Evolutionary conservation across 1,284 basidiomycete species (phyloP).

Genomic region (Calocybe gambosa): DNA sequence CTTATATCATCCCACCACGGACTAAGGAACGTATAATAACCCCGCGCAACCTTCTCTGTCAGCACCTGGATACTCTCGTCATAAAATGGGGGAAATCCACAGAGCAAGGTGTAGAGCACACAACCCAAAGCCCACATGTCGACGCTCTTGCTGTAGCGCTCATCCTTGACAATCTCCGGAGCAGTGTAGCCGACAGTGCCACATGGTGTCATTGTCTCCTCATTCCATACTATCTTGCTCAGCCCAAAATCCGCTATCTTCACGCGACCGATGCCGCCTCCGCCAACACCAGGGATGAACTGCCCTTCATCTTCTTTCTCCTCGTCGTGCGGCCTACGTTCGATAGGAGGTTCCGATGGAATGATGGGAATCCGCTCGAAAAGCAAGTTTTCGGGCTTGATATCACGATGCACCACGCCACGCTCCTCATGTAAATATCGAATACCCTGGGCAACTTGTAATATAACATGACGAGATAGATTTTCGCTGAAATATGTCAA

Average conservation of each 20-base stretch:
- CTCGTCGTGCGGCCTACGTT: slow-evolving; percentile 90
- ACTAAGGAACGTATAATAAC: slow-evolving; percentile 97
- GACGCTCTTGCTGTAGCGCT: slow-evolving; percentile 96
- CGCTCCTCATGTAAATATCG: slow-evolving; percentile 96
- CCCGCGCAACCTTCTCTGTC: slow-evolving; percentile 97
- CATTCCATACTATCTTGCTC: slow-evolving; percentile 98
- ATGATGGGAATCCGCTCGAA: slow-evolving; percentile 94
- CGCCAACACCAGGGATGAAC: slow-evolving; percentile 86
- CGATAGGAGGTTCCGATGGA: slow-evolving; percentile 68
- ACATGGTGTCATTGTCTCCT: slow-evolving; percentile 98
- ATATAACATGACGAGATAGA: slow-evolving; percentile 91
- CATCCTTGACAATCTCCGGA: slow-evolving; percentile 99
- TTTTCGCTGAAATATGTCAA: slow-evolving; percentile 98
- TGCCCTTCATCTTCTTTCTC: slow-evolving; percentile 99
- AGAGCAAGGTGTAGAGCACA: slow-evolving; percentile 97
- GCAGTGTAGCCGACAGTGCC: slow-evolving; percentile 99
- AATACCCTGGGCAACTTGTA: slow-evolving; percentile 95
- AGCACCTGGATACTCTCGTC: slow-evolving; percentile 98
- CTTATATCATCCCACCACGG: slow-evolving; percentile 99
- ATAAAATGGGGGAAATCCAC: slow-evolving; percentile 98
- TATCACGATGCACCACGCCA: slow-evolving; percentile 97
- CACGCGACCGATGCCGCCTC: slow-evolving; percentile 95
- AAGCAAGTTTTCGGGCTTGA: slow-evolving; percentile 97
- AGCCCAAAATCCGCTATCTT: slow-evolving; percentile 99
- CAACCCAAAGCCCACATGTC: slow-evolving; percentile 99